phyloP scores from a whole-genome alignment of 257 asterid species.

The Solanum chmielewskii region DNA sequence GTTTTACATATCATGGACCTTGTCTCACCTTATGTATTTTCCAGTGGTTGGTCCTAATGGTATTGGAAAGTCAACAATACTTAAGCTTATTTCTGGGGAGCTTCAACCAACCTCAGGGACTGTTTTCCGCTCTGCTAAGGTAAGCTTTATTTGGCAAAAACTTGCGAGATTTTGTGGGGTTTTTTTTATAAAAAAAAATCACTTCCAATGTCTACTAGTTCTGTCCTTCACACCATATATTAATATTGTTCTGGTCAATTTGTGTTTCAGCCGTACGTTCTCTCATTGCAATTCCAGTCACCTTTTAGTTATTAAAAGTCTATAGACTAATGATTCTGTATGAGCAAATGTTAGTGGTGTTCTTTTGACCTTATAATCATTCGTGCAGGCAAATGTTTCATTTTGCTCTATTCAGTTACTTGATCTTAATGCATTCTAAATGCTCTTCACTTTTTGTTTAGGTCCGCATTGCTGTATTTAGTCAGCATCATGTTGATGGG shows the following conservation, averaged over 20 bases:
- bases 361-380: neutral
- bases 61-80: constrained; percentile 93
- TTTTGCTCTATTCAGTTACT: neutral
- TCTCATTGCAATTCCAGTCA: neutral
- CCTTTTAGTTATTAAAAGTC: neutral
- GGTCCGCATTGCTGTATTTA: constrained; percentile 96
- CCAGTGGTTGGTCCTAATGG: constrained; percentile 99
- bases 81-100: constrained; percentile 89
- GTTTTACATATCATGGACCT: neutral
- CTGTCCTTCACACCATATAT: neutral
- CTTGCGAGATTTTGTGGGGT: neutral
- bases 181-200: neutral
- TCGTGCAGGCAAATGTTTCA: neutral
- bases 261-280: neutral
- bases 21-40: constrained; percentile 8
- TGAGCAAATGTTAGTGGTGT: neutral
- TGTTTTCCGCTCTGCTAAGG: constrained; percentile 98
- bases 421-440: neutral
- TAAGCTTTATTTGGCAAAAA: constrained; percentile 10
- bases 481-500: constrained; percentile 97
- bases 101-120: constrained; percentile 98
- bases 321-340: neutral
- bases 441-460: constrained; percentile 10
- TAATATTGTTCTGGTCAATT: neutral
- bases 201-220: neutral